Evolutionary conservation across 176 grass and related monocot genomes (phyloP), one percentile per base, ranked within the genome.

Genomic region (Thinopyrum elongatum): DNA sequence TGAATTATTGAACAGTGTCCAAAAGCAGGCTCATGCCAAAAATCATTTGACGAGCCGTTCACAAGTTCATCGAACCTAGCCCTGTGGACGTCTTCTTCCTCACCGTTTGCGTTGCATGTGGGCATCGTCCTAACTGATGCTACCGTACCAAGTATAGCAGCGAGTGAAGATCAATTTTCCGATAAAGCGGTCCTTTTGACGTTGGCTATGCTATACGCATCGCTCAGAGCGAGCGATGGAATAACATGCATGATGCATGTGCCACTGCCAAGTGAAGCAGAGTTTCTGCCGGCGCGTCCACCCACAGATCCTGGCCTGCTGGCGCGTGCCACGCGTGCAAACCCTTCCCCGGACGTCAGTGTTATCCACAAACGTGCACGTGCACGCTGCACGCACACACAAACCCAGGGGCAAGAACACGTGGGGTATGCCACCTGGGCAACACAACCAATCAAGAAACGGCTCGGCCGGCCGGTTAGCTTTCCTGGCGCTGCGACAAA

Each of bases 261-360:
- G 65, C 55, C 21, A 22, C 47, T 81, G 16, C 57, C 76, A 70
- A 61, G 9, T 10, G 27, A 86, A 19, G 27, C 17, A 42, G 29
- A 41, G 19, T 22, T 41, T 21, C n/a, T 61, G 38, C 44, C 30
- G 14, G 64, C 22, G 22, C 7, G 61, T 65, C 19, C 57, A 65
- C 17, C 28, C 35, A 58, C 4, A 31, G 47, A 55, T n/a, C 44
- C 12, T 27, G 5, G 39, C 27, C 19, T 46, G 8, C 19, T 4
- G 28, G 7, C 28, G 28, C 41, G 51, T 6, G 30, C 67, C 82
- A 65, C 76, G 70, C 46, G 71, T 33, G 71, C 86, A 46, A 77
- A 33, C 14, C 77, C 14, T 76, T 76, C 12, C 19, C 87, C n/a
- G 29, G 74, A 85, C 82, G 68, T 85, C 76, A 59, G 62, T 63